A percentile compares a stretch with the other conserved stretches of the same genome.
Conservation (phyloP, 306 rosid species). For the Trifolium pratense region DNA sequence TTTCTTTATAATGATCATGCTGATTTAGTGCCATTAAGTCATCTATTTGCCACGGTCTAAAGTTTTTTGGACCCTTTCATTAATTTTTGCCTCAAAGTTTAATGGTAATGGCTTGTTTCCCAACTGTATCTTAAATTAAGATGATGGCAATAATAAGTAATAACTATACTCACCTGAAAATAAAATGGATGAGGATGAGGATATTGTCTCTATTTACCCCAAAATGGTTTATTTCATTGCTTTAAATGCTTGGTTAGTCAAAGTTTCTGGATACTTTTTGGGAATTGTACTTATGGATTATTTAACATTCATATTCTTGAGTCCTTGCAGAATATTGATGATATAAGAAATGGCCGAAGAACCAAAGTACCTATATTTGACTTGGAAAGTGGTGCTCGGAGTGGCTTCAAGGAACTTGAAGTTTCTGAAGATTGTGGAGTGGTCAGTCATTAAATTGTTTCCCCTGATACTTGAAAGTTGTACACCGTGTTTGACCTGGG, state of each 20-base stretch:
- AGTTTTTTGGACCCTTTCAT: slow-evolving; percentile 5
- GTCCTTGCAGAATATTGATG: slow-evolving; percentile 84
- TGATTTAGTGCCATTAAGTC: slow-evolving; percentile 3
- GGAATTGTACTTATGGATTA: slow-evolving; percentile 29
- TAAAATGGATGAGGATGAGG: slow-evolving; percentile 1
- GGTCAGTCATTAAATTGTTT: slow-evolving; percentile 63
- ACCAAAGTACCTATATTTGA: slow-evolving; percentile 94
- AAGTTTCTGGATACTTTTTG: slow-evolving; percentile 34
- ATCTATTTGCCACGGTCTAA: slow-evolving; percentile 5
- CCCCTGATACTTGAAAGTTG: slow-evolving; percentile 32
- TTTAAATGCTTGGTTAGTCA: slow-evolving; percentile 35
- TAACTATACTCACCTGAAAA: slow-evolving; percentile 24
- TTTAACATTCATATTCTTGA: slow-evolving; percentile 41
- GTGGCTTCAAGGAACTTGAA: slow-evolving; percentile 92
- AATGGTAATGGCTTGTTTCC: slow-evolving; percentile 16
- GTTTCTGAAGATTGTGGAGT: slow-evolving; percentile 99
- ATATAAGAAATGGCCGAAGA: slow-evolving; percentile 79
- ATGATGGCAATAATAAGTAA: slow-evolving; percentile 1
- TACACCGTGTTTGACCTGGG: slow-evolving; percentile 16
- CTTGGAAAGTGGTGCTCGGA: slow-evolving; percentile 92
- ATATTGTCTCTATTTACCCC: slow-evolving; percentile 2
- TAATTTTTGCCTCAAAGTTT: slow-evolving; percentile 24
- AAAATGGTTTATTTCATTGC: slow-evolving; percentile 18
- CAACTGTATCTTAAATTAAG: slow-evolving; percentile 34
- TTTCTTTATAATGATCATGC: not conserved